A percentile compares a stretch with the other conserved stretches of the same genome.
These are phyloP conservation scores for Cryphonectria japonica DNA, from an alignment of 2,329 filamentous ascomycete genomes.

Conservation along the genomic window DNA sequence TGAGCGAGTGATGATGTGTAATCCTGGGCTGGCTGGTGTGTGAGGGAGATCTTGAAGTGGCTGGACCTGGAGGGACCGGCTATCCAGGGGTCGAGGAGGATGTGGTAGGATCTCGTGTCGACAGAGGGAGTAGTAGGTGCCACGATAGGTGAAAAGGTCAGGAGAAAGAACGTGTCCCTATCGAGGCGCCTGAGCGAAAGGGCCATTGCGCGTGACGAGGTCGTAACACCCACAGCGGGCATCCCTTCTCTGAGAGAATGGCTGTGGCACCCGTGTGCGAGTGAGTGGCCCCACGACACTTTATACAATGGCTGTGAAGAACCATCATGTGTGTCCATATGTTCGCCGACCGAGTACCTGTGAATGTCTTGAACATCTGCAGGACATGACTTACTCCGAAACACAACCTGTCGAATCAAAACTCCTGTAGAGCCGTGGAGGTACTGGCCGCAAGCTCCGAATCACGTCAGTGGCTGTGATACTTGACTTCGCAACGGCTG, in stretches of 20 bases:
- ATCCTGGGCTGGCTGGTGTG: conserved; percentile 57
- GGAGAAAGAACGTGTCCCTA: conserved; percentile 66
- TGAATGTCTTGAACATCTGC: conserved; percentile 10
- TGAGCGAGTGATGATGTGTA: conserved; percentile 57
- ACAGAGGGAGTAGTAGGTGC: conserved; percentile 41
- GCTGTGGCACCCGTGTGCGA: neutral
- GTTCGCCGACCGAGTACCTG: neutral
- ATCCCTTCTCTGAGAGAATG: neutral
- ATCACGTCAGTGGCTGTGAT: neutral
- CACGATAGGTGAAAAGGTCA: conserved; percentile 62
- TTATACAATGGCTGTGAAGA: neutral
- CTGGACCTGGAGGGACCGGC: conserved; percentile 62
- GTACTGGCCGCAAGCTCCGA: neutral
- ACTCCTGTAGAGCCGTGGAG: neutral
- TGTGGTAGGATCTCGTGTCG: conserved; percentile 59
- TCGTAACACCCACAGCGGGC: neutral
- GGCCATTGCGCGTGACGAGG: conserved; percentile 52
- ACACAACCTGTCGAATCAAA: neutral
- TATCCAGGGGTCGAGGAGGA: conserved; percentile 76
- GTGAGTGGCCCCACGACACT: neutral
- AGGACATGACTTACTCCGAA: conserved; percentile 7
- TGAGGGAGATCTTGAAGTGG: conserved; percentile 63
- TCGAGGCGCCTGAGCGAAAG: conserved; percentile 67
- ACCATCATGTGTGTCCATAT: neutral
- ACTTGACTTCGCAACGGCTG: neutral